Evolutionary conservation across 192 early-diverging fungal species (phyloP), one percentile per base, ranked within the genome.

Genomic region (Umbelopsis sp.): DNA sequence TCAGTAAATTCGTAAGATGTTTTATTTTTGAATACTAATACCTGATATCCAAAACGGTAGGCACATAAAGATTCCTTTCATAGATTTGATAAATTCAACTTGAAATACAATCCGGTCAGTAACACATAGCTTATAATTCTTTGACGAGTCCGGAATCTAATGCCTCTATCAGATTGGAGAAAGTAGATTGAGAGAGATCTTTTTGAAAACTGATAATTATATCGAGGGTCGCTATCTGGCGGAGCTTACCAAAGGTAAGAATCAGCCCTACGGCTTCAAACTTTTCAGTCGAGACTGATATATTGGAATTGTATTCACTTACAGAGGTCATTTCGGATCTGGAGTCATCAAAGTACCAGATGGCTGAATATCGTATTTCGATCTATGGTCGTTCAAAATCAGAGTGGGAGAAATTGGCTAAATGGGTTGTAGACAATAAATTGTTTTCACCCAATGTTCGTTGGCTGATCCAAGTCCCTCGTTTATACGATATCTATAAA

Each of bases 61-160:
- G 75, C 95, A 1, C 95, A 98, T 84, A 94, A 95, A 65, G 94
- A 94, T 81, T 93, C 95, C 3, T 98, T 96, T 85, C 95, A 98
- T 82, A 84, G 94, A 46, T 96, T 98, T 68, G 96, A 96, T 82
- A 96, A 97, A 78, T 98, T 98, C 85, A 98, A 98, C 74, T 79
- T 95, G 23, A 97, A 98, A 77, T 98, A 98, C 77, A 96, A 96
- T 68, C 96, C 96, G 10, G 84, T 61, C 18, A 61, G 55, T 61
- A 12, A 16, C 48, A 12, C 21, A 25, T 52, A 52, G 21, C 12
- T 6, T 6, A 52, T 25, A 4, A 4, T 5, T 23, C 51, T 52
- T 6, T 9, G 37, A 41, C 5, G 22, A 11, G 5, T 22, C 21
- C 21, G 22, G 8, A 8, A 2, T 35, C 55, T 61, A 2, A 61